Percentiles rank a stretch among this genome's conserved stretches.
Conservation (phyloP, 208 protist species). For the Crithidia mellificae region DNA sequence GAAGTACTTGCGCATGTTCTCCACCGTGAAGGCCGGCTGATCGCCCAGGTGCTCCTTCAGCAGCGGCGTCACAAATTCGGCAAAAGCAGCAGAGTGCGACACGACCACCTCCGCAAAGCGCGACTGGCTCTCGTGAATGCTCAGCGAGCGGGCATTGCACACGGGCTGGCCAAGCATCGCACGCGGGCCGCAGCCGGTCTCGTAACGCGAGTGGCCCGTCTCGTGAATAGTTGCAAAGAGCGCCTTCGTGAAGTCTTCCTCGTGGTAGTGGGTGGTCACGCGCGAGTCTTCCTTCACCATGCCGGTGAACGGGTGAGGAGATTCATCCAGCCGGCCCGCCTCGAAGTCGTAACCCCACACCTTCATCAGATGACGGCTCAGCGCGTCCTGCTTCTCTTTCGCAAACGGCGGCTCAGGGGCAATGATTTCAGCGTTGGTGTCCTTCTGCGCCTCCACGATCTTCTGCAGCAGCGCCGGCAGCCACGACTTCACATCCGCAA, state of each 20-base stretch:
- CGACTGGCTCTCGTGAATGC: conserved; percentile 89
- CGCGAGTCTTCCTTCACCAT: conserved; percentile 78
- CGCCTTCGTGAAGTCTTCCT: conserved; percentile 43
- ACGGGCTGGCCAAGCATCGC: conserved; percentile 67
- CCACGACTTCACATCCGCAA: conserved; percentile 73
- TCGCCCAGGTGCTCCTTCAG: conserved; percentile 57
- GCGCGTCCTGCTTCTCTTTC: conserved; percentile 52
- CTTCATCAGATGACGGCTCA: conserved; percentile 57
- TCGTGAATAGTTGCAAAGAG: conserved; percentile 85
- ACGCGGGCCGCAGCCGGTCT: conserved; percentile 73
- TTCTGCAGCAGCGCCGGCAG: conserved; percentile 69
- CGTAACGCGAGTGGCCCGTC: conserved; percentile 88
- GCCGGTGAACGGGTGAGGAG: conserved; percentile 87
- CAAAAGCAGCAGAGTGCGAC: conserved; percentile 56
- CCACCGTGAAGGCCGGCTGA: conserved; percentile 48
- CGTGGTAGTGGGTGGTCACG: conserved; percentile 84
- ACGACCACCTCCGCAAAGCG: conserved; percentile 81
- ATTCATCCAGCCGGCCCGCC: conserved; percentile 78
- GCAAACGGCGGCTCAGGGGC: conserved; percentile 49
- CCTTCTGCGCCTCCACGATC: conserved; percentile 55
- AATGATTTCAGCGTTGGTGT: conserved; percentile 16
- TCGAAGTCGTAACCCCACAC: conserved; percentile 84
- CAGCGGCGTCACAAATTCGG: conserved; percentile 50
- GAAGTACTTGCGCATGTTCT: conserved; percentile 53
- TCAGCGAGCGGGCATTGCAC: conserved; percentile 53